Conservation (phyloP, 1,139 yeast species). For the Zygoascus meyerae region DNA sequence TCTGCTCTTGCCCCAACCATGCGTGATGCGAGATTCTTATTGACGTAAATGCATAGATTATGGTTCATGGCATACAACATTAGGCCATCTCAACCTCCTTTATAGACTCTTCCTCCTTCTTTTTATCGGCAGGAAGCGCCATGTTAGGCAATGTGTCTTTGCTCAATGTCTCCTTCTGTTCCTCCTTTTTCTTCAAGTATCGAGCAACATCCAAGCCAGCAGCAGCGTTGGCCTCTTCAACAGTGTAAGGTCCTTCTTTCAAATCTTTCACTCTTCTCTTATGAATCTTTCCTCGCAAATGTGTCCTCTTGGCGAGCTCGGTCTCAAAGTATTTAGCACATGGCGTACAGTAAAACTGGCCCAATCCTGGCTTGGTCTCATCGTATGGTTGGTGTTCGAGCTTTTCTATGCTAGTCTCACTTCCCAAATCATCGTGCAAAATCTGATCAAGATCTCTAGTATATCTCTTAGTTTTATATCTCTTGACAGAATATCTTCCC, state of each 20-base stretch:
- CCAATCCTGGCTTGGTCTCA: slow-evolving; percentile 88
- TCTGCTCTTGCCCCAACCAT: too few species aligned
- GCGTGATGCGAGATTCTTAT: too few species aligned
- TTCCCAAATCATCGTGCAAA: slow-evolving; percentile 59
- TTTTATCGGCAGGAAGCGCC: slow-evolving; percentile 3
- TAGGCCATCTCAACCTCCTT: slow-evolving; percentile 3
- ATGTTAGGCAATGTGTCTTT: slow-evolving; percentile 3
- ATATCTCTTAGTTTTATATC: slow-evolving; percentile 38
- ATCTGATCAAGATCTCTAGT: slow-evolving; percentile 73
- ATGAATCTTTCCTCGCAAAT: slow-evolving; percentile 70
- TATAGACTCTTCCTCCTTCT: not conserved
- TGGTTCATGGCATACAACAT: not conserved
- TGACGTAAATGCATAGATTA: too few species aligned
- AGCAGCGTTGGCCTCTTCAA: slow-evolving; percentile 86
- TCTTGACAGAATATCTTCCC: slow-evolving; percentile 81
- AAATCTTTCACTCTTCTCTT: slow-evolving; percentile 71
- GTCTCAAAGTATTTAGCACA: slow-evolving; percentile 91
- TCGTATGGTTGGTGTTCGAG: slow-evolving; percentile 80
- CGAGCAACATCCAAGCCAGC: slow-evolving; percentile 68
- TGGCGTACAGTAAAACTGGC: slow-evolving; percentile 89
- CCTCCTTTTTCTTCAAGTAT: slow-evolving; percentile 42
- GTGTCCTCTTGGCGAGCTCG: slow-evolving; percentile 65
- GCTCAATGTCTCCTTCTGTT: slow-evolving; percentile 12
- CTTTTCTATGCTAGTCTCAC: slow-evolving; percentile 53
- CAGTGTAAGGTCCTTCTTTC: slow-evolving; percentile 74